A percentile compares a stretch with the other conserved stretches of the same genome.
phyloP scores from a whole-genome alignment of 352 stramenopile genomes.

The Globisporangium acanthophoron region DNA sequence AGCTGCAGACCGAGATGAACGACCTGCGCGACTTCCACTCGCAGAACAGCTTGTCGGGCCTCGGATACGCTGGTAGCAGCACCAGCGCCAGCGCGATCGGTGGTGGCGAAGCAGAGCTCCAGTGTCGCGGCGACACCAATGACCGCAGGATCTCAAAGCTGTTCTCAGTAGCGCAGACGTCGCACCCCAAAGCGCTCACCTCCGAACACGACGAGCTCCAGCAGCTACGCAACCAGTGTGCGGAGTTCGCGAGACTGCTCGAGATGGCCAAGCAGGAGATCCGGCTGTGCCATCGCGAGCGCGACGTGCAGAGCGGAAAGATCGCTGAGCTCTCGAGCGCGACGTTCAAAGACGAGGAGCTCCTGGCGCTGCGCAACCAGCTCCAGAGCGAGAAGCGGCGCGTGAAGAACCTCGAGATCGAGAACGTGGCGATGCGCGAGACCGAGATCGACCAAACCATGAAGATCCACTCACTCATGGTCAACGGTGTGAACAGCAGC shows the following conservation, averaged over 20 bases:
- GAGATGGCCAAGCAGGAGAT: constrained; percentile 78
- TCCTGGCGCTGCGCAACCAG: constrained; percentile 42
- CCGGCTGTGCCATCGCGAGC: constrained; percentile 50
- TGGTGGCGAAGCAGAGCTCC: neutral
- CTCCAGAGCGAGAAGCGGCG: constrained; percentile 59
- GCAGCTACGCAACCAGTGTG: constrained; percentile 40
- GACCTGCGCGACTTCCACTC: constrained; percentile 42
- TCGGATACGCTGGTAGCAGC: constrained; percentile 1
- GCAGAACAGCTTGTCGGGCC: constrained; percentile 16
- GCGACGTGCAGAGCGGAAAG: constrained; percentile 38
- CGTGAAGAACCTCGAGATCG: constrained; percentile 49
- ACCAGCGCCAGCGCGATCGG: neutral
- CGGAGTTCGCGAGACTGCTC: constrained; percentile 44
- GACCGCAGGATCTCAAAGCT: constrained; percentile 7
- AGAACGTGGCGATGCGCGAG: constrained; percentile 49
- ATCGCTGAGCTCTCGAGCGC: constrained; percentile 47
- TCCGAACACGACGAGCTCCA: constrained; percentile 23
- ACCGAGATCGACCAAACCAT: constrained; percentile 36
- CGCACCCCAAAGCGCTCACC: constrained; percentile 12
- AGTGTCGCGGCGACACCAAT: neutral
- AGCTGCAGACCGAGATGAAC: constrained; percentile 33
- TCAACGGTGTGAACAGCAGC: constrained; percentile 11
- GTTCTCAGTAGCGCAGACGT: constrained; percentile 11
- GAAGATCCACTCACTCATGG: constrained; percentile 43
- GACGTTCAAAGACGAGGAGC: constrained; percentile 43